Base-by-base conservation (phyloP, 805 yeast genomes). In the Candida montana region DNA sequence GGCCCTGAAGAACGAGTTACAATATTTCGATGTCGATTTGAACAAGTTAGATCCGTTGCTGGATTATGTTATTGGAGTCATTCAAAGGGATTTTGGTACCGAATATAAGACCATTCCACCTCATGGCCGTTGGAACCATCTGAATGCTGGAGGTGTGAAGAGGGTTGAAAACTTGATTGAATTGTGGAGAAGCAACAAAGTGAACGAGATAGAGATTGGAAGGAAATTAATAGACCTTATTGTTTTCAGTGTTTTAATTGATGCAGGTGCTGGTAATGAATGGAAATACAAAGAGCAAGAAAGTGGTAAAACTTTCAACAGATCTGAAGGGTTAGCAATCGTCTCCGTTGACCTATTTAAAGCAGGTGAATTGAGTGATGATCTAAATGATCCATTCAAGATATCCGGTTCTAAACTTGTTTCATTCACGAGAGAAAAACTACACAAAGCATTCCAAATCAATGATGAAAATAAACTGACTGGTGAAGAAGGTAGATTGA, bases 41-140 rank as follows among this genome's bases (percentile, higher is more conserved):
- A 37, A 60, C 7, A 63, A 71, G 40, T 39, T 79, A 19, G 67
- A 62, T 18, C 50, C 43, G 0, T 71, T 74, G 33, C 72, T 75
- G 20, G 68, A 65, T 5, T 77, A 62, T 52, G 73, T 79, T 5
- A 55, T 65, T 33, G 31, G 35, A n/a, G 55, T 59, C 5, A 68
- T 79, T 12, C 55, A 57, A 15, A 59, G 69, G 11, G 73, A 72
- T 34, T 79, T 71, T 46, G 71, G 69, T 0, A 60, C 66, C 3
- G 60, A 70, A 20, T 69, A 69, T 28, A 52, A 56, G 3, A 47
- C 57, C 2, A 79, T 79, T 40, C 84, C 86, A 4, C 77, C 81
- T 8, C 85, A 79, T 56, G 85, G 85, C 2, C 65, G 86, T 42
- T 79, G 79, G 75, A 83, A 77, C 50, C 85, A 79, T 55, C 68